phyloP scores from a whole-genome alignment of 2,329 filamentous ascomycete genomes.

The Aspergillus sp. region DNA sequence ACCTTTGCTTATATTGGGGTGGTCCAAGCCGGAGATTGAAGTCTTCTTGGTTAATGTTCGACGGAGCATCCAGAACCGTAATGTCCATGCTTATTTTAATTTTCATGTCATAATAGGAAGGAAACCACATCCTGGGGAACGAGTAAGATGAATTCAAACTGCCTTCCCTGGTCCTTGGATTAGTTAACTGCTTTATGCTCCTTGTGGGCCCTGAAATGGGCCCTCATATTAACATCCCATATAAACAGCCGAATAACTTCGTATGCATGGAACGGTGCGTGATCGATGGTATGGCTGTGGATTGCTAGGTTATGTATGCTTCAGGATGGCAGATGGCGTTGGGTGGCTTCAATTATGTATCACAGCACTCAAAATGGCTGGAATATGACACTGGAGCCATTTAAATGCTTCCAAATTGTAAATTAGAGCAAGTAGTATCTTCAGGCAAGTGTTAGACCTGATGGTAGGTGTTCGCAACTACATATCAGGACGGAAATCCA shows the following conservation, averaged over 20 bases:
- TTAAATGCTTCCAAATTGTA: no score
- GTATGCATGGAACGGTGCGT: not conserved
- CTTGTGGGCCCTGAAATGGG: not conserved
- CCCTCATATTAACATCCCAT: not conserved
- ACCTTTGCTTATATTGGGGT: conserved; percentile 42
- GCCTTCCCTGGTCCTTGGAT: not conserved
- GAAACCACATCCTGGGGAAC: conserved; percentile 29
- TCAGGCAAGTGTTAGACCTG: not conserved
- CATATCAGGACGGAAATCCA: not conserved
- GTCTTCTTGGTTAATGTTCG: conserved; percentile 47
- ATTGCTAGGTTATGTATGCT: not conserved
- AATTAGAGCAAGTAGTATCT: not conserved
- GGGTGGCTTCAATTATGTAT: not conserved
- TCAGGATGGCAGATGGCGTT: not conserved
- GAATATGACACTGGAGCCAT: no score
- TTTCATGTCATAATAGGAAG: conserved; percentile 40
- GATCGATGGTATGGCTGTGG: not conserved
- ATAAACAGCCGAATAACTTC: not conserved
- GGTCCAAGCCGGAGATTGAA: conserved; percentile 48
- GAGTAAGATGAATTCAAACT: conserved; percentile 9
- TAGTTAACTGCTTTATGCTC: not conserved
- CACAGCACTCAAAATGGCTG: not conserved
- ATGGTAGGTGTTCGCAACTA: not conserved
- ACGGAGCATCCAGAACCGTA: conserved; percentile 40
- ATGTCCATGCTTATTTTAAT: conserved; percentile 43